phyloP scores from a whole-genome alignment of 805 yeast species.

The Blastobotrys robertii region DNA sequence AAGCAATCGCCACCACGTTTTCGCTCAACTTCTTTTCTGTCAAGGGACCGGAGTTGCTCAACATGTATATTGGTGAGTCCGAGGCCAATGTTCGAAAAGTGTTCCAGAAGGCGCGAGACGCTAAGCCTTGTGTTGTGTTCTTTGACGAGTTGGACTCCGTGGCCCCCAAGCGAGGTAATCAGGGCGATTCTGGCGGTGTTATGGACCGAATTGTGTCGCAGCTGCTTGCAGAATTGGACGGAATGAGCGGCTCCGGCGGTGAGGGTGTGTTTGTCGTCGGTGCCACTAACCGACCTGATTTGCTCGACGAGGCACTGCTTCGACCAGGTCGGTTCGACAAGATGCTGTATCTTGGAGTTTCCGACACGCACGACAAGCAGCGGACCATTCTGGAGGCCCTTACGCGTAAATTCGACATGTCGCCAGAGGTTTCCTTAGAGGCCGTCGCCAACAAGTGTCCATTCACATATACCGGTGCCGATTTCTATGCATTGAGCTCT shows the following conservation, averaged over 20 bases:
- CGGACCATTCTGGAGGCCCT: slow-evolving; percentile 76
- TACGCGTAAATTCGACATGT: slow-evolving; percentile 62
- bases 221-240: slow-evolving; percentile 87
- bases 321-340: slow-evolving; percentile 96
- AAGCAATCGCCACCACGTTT: slow-evolving; percentile 94
- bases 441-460: slow-evolving; percentile 64
- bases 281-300: slow-evolving; percentile 96
- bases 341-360: slow-evolving; percentile 84
- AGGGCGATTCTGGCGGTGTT: slow-evolving; percentile 98
- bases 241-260: slow-evolving; percentile 75
- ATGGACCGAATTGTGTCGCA: slow-evolving; percentile 98
- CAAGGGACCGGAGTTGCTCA: slow-evolving; percentile 92
- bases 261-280: slow-evolving; percentile 97
- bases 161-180: slow-evolving; percentile 97
- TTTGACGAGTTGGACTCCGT: slow-evolving; percentile 97
- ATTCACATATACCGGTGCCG: slow-evolving; percentile 94
- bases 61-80: slow-evolving; percentile 98
- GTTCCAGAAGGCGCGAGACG: slow-evolving; percentile 90
- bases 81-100: slow-evolving; percentile 95
- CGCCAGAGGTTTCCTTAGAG: slow-evolving; percentile 47
- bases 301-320: slow-evolving; percentile 84
- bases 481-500: slow-evolving; percentile 90
- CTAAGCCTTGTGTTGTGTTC: slow-evolving; percentile 94
- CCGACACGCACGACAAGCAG: slow-evolving; percentile 87
- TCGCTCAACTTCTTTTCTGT: slow-evolving; percentile 91